phyloP scores from a whole-genome alignment of 2,329 filamentous ascomycete genomes.

The Beauveria sp. region DNA sequence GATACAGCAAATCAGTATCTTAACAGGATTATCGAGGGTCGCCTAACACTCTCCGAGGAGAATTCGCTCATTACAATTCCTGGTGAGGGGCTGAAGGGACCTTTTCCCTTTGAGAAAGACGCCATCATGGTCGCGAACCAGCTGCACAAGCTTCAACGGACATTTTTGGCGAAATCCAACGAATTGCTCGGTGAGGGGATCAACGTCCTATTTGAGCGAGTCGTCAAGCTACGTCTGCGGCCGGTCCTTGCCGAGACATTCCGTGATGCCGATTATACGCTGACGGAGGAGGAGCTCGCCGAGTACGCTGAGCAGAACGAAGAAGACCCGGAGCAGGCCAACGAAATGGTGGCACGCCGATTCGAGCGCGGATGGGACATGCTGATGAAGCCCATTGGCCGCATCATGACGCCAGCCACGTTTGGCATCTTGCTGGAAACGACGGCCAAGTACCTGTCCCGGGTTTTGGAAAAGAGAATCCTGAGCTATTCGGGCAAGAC shows the following conservation, averaged over 20 bases:
- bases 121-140: conserved; percentile 59
- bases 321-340: conserved; percentile 42
- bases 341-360: conserved; percentile 66
- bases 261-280: conserved; percentile 80
- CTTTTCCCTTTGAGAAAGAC: conserved; percentile 78
- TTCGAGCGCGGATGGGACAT: conserved; percentile 84
- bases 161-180: conserved; percentile 68
- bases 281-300: conserved; percentile 53
- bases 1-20: conserved; percentile 90
- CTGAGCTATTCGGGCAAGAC: conserved; percentile 72
- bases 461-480: conserved; percentile 78
- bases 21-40: conserved; percentile 69
- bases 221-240: conserved; percentile 76
- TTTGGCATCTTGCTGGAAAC: conserved; percentile 69
- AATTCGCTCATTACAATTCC: conserved; percentile 27
- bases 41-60: conserved; percentile 42
- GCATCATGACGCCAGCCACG: conserved; percentile 71
- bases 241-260: conserved; percentile 83
- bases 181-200: conserved; percentile 81
- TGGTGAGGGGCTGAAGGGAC: conserved; percentile 44
- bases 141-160: conserved; percentile 60
- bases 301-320: conserved; percentile 48
- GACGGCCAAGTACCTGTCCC: conserved; percentile 67
- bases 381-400: conserved; percentile 74
- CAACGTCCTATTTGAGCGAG: conserved; percentile 77